Evolutionary conservation across 331 rosid species (phyloP), one percentile per base, ranked within the genome.

Genomic region (Cucumis variabilis): DNA sequence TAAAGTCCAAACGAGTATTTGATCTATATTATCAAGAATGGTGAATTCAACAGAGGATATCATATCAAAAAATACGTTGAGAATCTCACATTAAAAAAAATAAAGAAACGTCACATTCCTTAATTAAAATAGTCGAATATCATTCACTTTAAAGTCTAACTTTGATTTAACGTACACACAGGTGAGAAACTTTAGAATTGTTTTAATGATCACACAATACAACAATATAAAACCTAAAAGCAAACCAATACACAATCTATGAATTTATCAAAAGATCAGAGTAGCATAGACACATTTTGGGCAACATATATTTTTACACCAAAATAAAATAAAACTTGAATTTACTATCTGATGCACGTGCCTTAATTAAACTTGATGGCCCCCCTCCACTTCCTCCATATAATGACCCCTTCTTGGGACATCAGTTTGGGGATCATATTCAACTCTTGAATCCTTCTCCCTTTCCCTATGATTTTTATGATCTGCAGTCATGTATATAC

Each of bases 381-480:
- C 7, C 60, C 30, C 55, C 80, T 33, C 41, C 37, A 15, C n/a
- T 37, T 15, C 55, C 80, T 79, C 84, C 68, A 79, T 79, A 79
- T 79, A 79, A 17, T 79, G 27, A 15, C 84, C 84, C 8, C 6
- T 79, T 55, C 84, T 79, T 53, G 84, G 68, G 16, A 25, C 65
- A 25, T 79, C 84, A 53, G 44, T 27, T 79, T 79, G 84, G 16
- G 85, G 30, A 17, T 1, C n/a, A 30, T 27, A 19, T 24, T 27
- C 19, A 28, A 13, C 24, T 80, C 85, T 80, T 80, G 85, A 80
- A 11, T 10, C 9, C 4, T 55, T 27, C 24, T 17, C 25, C 48
- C 9, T 48, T 17, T 78, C n/a, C 67, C 23, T 80, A 80, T 58
- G 48, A 9, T 17, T 28, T n/a, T 53, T 55, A 25, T 50, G 23